Evolutionary conservation across 2,329 filamentous ascomycete species (phyloP).

Genomic region (Aspergillus terreus): DNA sequence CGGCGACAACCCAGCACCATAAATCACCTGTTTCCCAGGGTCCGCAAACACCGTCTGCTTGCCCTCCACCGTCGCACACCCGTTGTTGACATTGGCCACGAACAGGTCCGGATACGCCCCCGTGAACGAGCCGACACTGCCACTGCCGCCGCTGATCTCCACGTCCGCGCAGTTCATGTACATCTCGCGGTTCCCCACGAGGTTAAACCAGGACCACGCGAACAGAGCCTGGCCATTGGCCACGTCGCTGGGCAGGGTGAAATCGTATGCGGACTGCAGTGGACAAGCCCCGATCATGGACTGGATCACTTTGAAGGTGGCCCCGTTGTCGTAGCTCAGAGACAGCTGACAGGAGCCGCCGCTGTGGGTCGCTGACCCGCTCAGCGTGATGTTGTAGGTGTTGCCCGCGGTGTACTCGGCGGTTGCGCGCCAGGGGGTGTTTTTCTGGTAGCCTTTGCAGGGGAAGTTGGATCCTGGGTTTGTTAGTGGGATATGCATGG

Average conservation of each 20-base stretch:
- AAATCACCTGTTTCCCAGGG: slow-evolving; percentile 9
- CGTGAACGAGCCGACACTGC: slow-evolving; percentile 1
- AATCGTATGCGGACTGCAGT: slow-evolving; percentile 51
- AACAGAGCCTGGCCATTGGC: slow-evolving; percentile 58
- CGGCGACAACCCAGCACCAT: slow-evolving; percentile 4
- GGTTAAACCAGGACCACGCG: slow-evolving; percentile 72
- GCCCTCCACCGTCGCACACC: slow-evolving; percentile 8
- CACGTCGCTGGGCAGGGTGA: slow-evolving; percentile 60
- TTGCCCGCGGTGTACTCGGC: slow-evolving; percentile 59
- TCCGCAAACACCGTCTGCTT: slow-evolving; percentile 8
- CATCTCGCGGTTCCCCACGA: slow-evolving; percentile 70
- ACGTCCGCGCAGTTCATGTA: slow-evolving; percentile 77
- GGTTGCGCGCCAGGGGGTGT: slow-evolving; percentile 47
- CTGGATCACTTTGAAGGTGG: slow-evolving; percentile 63
- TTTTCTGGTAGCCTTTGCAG: slow-evolving; percentile 64
- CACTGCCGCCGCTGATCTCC: slow-evolving; percentile 44
- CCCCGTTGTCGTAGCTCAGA: slow-evolving; percentile 66
- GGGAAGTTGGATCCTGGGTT: slow-evolving; percentile 57
- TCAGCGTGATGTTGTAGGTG: slow-evolving; percentile 58
- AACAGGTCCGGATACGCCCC: slow-evolving; percentile 7
- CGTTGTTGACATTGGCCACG: slow-evolving; percentile 11
- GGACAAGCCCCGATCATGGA: slow-evolving; percentile 55
- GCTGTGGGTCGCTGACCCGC: slow-evolving; percentile 57
- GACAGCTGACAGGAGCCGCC: slow-evolving; percentile 72
- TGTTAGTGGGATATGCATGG: background rate